Conservation (phyloP, 2,329 filamentous ascomycete species). For the Plectosphaerella sp. region DNA sequence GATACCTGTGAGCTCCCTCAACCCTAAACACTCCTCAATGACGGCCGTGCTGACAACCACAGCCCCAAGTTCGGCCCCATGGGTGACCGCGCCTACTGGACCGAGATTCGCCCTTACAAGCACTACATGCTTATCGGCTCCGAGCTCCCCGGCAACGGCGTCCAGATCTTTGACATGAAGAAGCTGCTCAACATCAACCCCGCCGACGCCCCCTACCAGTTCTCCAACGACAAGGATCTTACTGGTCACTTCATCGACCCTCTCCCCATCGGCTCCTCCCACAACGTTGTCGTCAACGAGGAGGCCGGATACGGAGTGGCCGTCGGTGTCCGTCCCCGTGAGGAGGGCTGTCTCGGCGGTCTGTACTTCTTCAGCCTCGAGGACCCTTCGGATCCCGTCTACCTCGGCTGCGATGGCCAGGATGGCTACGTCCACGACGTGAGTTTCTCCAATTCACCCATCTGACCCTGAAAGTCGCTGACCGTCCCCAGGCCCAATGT, state of each 20-base stretch:
- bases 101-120: conserved; percentile 28
- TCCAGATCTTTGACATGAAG: conserved; percentile 57
- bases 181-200: conserved; percentile 35
- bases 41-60: no score
- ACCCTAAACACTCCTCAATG: neutral
- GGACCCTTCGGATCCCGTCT: conserved; percentile 38
- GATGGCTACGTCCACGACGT: conserved; percentile 47
- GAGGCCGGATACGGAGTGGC: conserved; percentile 39
- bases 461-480: neutral
- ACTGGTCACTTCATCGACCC: conserved; percentile 19
- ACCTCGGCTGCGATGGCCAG: conserved; percentile 39
- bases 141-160: conserved; percentile 42
- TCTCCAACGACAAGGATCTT: conserved; percentile 21
- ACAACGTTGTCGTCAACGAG: conserved; percentile 44
- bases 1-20: conserved; percentile 25
- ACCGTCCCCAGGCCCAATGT: conserved; percentile 42
- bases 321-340: conserved; percentile 18
- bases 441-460: neutral
- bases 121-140: conserved; percentile 29
- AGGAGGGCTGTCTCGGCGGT: conserved; percentile 29
- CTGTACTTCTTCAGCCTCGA: conserved; percentile 29
- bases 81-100: conserved; percentile 19
- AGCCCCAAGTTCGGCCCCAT: conserved; percentile 11
- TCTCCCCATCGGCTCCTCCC: conserved; percentile 30
- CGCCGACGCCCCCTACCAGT: conserved; percentile 21